Evolutionary conservation across 2,329 filamentous ascomycete species (phyloP), one percentile per base, ranked within the genome.

Genomic region (Scedosporium apiospermum): DNA sequence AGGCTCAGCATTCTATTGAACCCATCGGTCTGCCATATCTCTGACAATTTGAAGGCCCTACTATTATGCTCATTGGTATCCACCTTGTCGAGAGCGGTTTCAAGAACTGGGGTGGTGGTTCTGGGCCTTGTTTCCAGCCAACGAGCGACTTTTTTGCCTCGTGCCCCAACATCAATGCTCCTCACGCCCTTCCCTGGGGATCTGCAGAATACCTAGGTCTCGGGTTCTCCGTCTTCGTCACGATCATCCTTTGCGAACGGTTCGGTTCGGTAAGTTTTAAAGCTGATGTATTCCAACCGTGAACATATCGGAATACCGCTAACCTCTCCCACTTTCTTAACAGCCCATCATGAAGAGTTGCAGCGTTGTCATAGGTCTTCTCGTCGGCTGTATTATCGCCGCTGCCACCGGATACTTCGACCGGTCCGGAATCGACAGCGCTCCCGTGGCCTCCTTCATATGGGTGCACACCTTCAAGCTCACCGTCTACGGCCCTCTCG

Each of bases 401-500:
- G 90, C 82, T 0, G 90, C 89, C 1, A 87, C 82, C 60, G 90
- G 89, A 34, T 95, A 93, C 74, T 93, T 93, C 70, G 88, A 89
- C 70, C 77, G 78, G n/a, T 80, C 79, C n/a, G 80, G 84, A 30
- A 92, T 96, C 70, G 83, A 89, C 67, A 75, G 81, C 10, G 89
- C 90, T 0, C 89, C 90, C 0, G 86, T 81, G 0, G 88, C 78
- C 1, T 89, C 86, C 30, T 93, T 93, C 75, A 81, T 91, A 69
- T 93, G 89, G 90, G 86, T 90, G 0, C 80, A 90, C 66, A 92
- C 89, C 0, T 93, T 93, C 76, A 84, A 84, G 65, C 80, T 93
- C 2, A 80, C 78, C 14, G 77, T 93, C 6, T 91, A 93, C 68
- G 88, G 84, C 0, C 88, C 89, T 0, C 80, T 93, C 2, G 88